These are phyloP conservation scores for Boechera stricta DNA, from an alignment of 345 rosid genomes.

Conservation along the genomic window DNA sequence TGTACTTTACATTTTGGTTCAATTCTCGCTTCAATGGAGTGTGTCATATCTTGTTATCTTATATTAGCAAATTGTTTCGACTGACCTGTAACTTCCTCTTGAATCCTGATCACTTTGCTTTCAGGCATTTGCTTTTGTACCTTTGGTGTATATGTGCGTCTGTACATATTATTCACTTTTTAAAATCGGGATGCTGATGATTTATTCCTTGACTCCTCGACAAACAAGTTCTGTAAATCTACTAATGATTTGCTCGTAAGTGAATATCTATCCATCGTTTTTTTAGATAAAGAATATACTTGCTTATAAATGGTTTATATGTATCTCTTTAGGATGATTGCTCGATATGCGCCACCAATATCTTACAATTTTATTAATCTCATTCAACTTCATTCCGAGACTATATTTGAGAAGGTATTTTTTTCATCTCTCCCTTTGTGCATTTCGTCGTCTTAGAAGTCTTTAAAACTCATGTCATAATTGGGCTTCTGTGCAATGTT, in stretches of 20 bases:
- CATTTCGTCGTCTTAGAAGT: constrained; percentile 4
- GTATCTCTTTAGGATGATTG: constrained; percentile 81
- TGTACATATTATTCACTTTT: constrained; percentile 97
- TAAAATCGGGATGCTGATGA: constrained; percentile 97
- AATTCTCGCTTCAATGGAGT: background rate
- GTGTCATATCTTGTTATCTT: background rate
- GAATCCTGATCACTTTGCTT: constrained; percentile 30
- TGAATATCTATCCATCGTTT: constrained; percentile 15
- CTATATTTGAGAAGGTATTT: constrained; percentile 89
- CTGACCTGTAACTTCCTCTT: background rate
- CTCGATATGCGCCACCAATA: constrained; percentile 97
- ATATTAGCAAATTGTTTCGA: background rate
- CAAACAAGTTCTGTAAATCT: constrained; percentile 97
- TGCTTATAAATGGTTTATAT: constrained; percentile 26
- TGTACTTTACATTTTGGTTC: constrained; percentile 20
- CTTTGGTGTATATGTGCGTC: constrained; percentile 97
- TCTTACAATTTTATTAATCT: constrained; percentile 97
- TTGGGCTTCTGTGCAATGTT: constrained; percentile 21
- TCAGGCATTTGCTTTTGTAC: constrained; percentile 89
- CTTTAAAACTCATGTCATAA: constrained; percentile 5
- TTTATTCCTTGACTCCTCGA: constrained; percentile 93
- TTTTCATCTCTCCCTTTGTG: background rate
- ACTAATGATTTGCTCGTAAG: constrained; percentile 99
- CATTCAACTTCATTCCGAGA: constrained; percentile 64
- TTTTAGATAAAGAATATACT: background rate